Base-by-base conservation (phyloP, 805 yeast genomes). In the Candida germanica region DNA sequence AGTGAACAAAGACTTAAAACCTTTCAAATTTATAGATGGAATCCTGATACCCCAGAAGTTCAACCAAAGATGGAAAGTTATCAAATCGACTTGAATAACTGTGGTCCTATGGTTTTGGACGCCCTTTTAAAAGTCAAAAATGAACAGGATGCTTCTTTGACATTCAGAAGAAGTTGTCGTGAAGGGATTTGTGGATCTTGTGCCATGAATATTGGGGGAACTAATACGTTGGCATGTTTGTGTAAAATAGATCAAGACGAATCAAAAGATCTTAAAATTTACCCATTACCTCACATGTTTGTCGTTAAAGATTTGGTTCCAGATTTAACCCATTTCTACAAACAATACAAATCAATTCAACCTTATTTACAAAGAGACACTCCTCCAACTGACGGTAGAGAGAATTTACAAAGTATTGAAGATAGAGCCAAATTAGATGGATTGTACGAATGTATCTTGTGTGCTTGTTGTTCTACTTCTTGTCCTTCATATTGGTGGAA, bases 401-500 rank as follows among this genome's bases (percentile, higher is more conserved):
- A 93, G 71, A 85, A 85, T 63, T 75, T 87, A 55, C 98, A 93
- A 72, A 73, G 87, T 51, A 77, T 87, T 47, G 95, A 73, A 48
- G 98, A 93, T 71, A 83, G 98, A 69, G 87, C 83, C 68, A 93
- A 93, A 71, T 76, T 91, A 58, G 98, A 93, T 64, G 98, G 98
- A 39, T 70, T 93, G 50, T 91, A 91, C 71, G 98, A 91, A 71
- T 91, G 98, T 75, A 91, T 91, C 55, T 73, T 91, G 59, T 91
- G 98, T 73, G 98, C 98, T 8, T 89, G 98, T 71, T 91, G 98
- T 69, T 89, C 97, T 23, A 93, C 98, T 35, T 82, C 98, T 13
- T 93, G 98, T 73, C 98, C 98, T 36, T 89, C 98, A 3, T 93
- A 93, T 77, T 93, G 98, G 98, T 93, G 98, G 98, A 93, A 93